Conservation (phyloP, 2,329 filamentous ascomycete genomes). For the Epichloe brachyelytri region DNA sequence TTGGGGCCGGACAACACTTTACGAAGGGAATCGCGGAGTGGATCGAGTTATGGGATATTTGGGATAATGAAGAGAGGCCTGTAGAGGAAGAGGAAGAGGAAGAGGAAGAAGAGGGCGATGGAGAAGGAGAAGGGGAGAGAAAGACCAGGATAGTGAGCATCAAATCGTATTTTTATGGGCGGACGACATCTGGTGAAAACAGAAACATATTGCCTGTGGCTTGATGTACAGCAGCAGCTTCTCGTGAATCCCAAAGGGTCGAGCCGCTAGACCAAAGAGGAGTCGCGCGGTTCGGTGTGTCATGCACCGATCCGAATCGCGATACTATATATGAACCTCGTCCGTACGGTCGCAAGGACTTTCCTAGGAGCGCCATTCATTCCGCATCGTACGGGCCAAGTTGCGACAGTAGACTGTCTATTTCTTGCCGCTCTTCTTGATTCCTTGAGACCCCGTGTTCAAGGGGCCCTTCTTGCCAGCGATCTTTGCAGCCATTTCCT, state of each 20-base stretch:
- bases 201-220: background rate
- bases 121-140: too few species aligned
- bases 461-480: constrained; percentile 80
- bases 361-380: background rate
- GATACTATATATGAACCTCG: too few species aligned
- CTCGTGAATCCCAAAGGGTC: too few species aligned
- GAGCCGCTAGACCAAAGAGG: too few species aligned
- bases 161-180: background rate
- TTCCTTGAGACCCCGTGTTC: constrained; percentile 72
- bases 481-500: constrained; percentile 62
- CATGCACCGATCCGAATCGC: too few species aligned
- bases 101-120: background rate
- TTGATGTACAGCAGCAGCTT: too few species aligned
- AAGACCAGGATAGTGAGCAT: background rate
- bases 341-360: too few species aligned
- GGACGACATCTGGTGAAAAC: background rate
- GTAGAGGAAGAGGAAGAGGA: background rate
- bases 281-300: too few species aligned
- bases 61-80: too few species aligned
- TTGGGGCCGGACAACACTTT: too few species aligned
- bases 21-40: too few species aligned
- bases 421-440: constrained; percentile 99
- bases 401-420: constrained; percentile 26
- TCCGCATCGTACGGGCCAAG: background rate
- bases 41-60: too few species aligned